Conservation (phyloP, 805 yeast genomes). For the Ogataea pini region DNA sequence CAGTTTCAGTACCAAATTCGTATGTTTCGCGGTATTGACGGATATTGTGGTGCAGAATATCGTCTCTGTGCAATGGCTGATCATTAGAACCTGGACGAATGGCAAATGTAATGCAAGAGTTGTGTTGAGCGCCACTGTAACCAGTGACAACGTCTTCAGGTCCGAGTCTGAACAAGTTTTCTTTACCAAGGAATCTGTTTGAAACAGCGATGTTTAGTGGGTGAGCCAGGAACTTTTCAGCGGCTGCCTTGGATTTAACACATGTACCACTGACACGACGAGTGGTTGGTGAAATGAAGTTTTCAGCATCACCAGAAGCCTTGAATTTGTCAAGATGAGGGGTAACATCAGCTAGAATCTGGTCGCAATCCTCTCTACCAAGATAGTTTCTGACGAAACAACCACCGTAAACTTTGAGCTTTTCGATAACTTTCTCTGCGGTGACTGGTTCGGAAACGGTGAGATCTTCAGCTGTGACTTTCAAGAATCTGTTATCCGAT, state of each 20-base stretch:
- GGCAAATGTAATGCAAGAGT: constrained; percentile 26
- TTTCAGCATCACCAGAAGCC: constrained; percentile 6
- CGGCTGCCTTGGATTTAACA: constrained; percentile 5
- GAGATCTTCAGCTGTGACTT: constrained; percentile 4
- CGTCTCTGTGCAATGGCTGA: constrained; percentile 33
- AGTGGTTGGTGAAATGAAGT: constrained; percentile 9
- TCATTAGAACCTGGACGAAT: constrained; percentile 32
- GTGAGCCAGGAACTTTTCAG: constrained; percentile 3
- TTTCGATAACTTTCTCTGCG: constrained; percentile 1
- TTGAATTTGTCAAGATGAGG: constrained; percentile 1
- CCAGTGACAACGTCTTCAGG: constrained; percentile 15
- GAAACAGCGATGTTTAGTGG: constrained; percentile 8
- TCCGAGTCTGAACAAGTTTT: constrained; percentile 9
- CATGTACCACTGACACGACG: constrained; percentile 12
- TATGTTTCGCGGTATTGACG: constrained; percentile 9
- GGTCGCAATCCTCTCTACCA: background rate
- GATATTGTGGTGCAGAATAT: constrained; percentile 31
- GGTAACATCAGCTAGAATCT: constrained; percentile 3
- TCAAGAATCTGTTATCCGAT: background rate
- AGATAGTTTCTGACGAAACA: constrained; percentile 7
- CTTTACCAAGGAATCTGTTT: constrained; percentile 11
- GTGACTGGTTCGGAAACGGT: constrained; percentile 5
- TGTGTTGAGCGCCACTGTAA: constrained; percentile 22
- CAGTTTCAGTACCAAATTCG: constrained; percentile 20
- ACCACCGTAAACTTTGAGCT: constrained; percentile 3